Percentiles rank a stretch among this genome's conserved stretches.
Conservation (phyloP, 2,329 filamentous ascomycete genomes). For the Hypoxylon sp. region DNA sequence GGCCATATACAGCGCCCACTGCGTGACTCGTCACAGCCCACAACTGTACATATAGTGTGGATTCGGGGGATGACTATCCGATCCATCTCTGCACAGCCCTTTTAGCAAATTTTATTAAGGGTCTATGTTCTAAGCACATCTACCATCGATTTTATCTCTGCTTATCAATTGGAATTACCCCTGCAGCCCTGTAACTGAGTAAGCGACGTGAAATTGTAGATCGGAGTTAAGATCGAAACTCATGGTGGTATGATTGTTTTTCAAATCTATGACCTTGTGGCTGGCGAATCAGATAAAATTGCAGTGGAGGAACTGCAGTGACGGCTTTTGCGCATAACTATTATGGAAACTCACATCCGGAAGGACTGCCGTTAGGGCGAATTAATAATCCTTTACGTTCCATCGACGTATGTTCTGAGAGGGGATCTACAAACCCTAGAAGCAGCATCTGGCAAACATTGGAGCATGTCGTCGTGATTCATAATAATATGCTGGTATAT, state of each 20-base stretch:
- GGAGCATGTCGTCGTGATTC: neutral
- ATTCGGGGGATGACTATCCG: constrained; percentile 18
- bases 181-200: neutral
- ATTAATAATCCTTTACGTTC: constrained; percentile 16
- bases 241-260: constrained; percentile 1
- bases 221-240: neutral
- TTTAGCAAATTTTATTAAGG: neutral
- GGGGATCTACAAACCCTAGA: constrained; percentile 13
- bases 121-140: neutral
- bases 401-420: constrained; percentile 20
- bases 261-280: constrained; percentile 4
- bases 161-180: constrained; percentile 10
- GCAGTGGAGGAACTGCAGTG: neutral
- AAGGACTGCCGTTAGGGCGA: neutral
- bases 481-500: neutral
- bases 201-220: neutral
- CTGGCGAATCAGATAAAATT: neutral
- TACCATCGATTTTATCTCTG: constrained; percentile 8
- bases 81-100: constrained; percentile 12
- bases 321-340: constrained; percentile 14
- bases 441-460: neutral
- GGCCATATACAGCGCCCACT: neutral
- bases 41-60: neutral
- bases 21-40: constrained; percentile 8
- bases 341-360: constrained; percentile 1